A percentile compares a stretch with the other conserved stretches of the same genome.
phyloP scores from a whole-genome alignment of 805 yeast species.

The Lipomyces starkeyi region DNA sequence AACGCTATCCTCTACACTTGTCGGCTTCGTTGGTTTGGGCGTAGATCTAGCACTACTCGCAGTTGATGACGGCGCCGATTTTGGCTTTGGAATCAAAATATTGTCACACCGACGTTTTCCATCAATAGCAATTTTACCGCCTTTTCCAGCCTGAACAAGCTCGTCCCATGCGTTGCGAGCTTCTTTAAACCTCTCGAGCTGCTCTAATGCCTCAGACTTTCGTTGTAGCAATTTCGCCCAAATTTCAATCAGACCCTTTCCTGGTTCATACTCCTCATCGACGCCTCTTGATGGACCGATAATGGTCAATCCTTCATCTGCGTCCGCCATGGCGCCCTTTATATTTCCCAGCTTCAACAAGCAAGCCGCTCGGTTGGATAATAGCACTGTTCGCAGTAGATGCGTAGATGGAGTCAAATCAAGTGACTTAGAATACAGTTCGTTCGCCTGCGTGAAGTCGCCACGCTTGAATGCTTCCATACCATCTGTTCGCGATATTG shows the following conservation, averaged over 20 bases:
- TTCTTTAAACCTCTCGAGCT: constrained; percentile 68
- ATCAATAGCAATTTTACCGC: constrained; percentile 69
- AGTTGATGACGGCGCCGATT: constrained; percentile 40
- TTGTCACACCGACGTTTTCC: constrained; percentile 80
- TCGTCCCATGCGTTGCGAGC: constrained; percentile 67
- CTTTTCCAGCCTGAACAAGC: constrained; percentile 70
- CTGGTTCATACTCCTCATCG: constrained; percentile 54
- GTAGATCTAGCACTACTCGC: constrained; percentile 14
- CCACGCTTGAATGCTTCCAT: constrained; percentile 75
- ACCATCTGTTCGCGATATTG: constrained; percentile 53
- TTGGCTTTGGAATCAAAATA: constrained; percentile 62
- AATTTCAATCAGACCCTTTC: constrained; percentile 66
- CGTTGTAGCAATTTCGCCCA: constrained; percentile 73
- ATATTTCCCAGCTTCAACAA: constrained; percentile 73
- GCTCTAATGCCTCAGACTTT: constrained; percentile 85
- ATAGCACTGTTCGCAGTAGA: constrained; percentile 66
- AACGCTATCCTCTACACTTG: constrained; percentile 26
- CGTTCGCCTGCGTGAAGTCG: constrained; percentile 72
- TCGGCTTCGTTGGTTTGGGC: constrained; percentile 28
- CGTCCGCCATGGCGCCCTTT: constrained; percentile 54
- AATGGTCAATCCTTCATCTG: constrained; percentile 56
- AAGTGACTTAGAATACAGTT: constrained; percentile 62
- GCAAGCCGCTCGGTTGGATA: constrained; percentile 77
- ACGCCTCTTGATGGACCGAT: constrained; percentile 50
- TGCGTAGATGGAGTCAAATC: constrained; percentile 67